Percentiles rank a stretch among this genome's conserved stretches.
Evolutionary conservation across 768 basidiomycete genomes (phyloP).

Genomic region (Termitomyces eurrhizus): DNA sequence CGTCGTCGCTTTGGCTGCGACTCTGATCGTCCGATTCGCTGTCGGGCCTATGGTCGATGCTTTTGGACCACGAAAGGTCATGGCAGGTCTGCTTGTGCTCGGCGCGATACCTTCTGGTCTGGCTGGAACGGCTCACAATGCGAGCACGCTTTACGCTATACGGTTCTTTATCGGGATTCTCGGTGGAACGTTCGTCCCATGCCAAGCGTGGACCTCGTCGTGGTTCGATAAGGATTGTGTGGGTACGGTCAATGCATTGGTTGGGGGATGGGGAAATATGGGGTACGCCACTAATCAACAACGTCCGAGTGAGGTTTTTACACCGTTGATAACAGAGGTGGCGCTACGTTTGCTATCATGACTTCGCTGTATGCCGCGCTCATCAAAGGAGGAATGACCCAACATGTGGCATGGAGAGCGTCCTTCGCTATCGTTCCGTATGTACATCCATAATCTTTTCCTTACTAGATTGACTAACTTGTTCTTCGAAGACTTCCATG

Average conservation of each 20-base stretch:
- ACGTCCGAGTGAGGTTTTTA: not conserved
- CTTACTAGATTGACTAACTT: not conserved
- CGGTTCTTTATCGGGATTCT: conserved; percentile 61
- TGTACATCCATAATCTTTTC: not conserved
- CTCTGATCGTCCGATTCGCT: conserved; percentile 42
- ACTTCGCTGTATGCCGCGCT: conserved; percentile 44
- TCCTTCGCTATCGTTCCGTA: conserved; percentile 53
- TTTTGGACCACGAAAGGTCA: conserved; percentile 51
- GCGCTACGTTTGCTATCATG: conserved; percentile 56
- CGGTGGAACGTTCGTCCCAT: conserved; percentile 59
- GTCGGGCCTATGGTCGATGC: conserved; percentile 49
- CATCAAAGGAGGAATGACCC: conserved; percentile 28
- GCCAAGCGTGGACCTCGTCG: conserved; percentile 56
- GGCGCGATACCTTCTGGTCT: conserved; percentile 59
- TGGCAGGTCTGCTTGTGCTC: conserved; percentile 48
- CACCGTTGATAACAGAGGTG: conserved; percentile 26
- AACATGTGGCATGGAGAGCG: conserved; percentile 48
- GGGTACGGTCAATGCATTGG: conserved; percentile 48
- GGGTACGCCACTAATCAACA: conserved; percentile 21
- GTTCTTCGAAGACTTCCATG: conserved; percentile 35
- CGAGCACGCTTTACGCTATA: conserved; percentile 20
- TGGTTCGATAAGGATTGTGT: conserved; percentile 52
- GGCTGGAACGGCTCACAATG: conserved; percentile 44
- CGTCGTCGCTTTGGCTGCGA: conserved; percentile 42
- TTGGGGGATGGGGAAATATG: conserved; percentile 52